A percentile compares a stretch with the other conserved stretches of the same genome.
phyloP scores from a whole-genome alignment of 2,329 filamentous ascomycete genomes.

The Fusarium equiseti region DNA sequence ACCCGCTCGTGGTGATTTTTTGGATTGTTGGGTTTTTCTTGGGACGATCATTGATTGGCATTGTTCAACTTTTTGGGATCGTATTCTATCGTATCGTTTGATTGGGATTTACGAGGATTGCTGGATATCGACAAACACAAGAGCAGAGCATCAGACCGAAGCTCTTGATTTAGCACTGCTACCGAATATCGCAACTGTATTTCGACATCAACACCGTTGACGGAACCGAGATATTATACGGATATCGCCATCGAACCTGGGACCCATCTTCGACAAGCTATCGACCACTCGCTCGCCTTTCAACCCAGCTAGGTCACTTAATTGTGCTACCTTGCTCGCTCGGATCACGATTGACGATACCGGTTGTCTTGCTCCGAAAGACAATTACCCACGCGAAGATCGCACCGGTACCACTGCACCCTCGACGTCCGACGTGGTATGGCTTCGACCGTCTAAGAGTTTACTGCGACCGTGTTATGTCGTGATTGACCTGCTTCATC shows the following conservation, averaged over 20 bases:
- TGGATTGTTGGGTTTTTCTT: conserved; percentile 34
- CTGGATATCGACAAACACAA: conserved; percentile 23
- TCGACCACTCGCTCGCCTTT: conserved; percentile 8
- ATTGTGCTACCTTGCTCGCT: conserved; percentile 41
- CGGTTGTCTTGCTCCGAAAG: conserved; percentile 29
- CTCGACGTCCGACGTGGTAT: conserved; percentile 41
- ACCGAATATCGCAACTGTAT: background rate
- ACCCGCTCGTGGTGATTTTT: conserved; percentile 25
- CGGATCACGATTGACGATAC: conserved; percentile 34
- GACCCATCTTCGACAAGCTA: conserved; percentile 5
- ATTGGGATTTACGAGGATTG: conserved; percentile 20
- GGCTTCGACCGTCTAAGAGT: conserved; percentile 40
- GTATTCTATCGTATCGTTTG: conserved; percentile 26
- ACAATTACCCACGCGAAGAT: conserved; percentile 22
- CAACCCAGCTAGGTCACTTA: conserved; percentile 21
- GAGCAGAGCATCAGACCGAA: conserved; percentile 23
- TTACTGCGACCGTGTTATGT: conserved; percentile 39
- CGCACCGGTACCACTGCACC: conserved; percentile 30
- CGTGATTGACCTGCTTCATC: conserved; percentile 41
- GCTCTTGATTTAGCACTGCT: conserved; percentile 24
- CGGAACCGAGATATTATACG: conserved; percentile 12
- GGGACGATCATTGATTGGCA: conserved; percentile 36
- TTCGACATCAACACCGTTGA: conserved; percentile 11
- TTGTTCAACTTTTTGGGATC: conserved; percentile 26
- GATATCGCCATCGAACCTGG: conserved; percentile 12